Evolutionary conservation across 768 basidiomycete species (phyloP).

Genomic region (Pisolithus microcarpus): DNA sequence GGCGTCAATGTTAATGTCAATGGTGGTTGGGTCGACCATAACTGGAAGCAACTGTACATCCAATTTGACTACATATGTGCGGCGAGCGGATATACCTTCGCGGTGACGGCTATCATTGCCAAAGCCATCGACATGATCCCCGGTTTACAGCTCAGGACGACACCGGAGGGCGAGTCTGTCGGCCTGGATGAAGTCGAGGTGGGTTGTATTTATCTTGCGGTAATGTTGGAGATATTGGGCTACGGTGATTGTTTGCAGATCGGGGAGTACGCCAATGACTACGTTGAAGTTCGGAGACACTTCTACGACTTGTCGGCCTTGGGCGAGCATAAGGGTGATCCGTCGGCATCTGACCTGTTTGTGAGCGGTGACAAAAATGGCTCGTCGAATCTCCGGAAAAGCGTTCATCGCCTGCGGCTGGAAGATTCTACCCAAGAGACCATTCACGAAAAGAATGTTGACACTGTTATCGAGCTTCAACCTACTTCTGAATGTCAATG

Average conservation of each 20-base stretch:
- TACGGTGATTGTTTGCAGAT: conserved; percentile 34
- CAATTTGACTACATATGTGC: conserved; percentile 63
- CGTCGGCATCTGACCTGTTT: conserved; percentile 2
- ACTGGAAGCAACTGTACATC: conserved; percentile 76
- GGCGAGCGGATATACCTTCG: conserved; percentile 51
- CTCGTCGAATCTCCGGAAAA: background rate
- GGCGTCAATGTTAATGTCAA: conserved; percentile 46
- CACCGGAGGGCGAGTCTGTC: conserved; percentile 48
- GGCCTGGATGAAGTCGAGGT: conserved; percentile 74
- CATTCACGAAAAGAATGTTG: background rate
- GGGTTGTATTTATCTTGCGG: conserved; percentile 8
- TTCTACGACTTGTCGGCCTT: conserved; percentile 46
- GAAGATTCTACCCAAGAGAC: background rate
- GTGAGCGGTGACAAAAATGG: background rate
- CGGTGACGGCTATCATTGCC: conserved; percentile 51
- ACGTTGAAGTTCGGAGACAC: conserved; percentile 65
- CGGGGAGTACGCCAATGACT: conserved; percentile 64
- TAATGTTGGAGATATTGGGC: background rate
- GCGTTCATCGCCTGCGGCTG: background rate
- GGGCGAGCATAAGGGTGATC: conserved; percentile 12
- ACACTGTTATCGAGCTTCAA: too few species aligned
- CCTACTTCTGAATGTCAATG: too few species aligned
- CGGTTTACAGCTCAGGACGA: conserved; percentile 49
- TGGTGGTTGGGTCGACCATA: conserved; percentile 72
- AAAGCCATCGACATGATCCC: conserved; percentile 52